Evolutionary conservation across 108 stramenopile genomes (phyloP).

Genomic region (Pseudonitzschia delicatissima): DNA sequence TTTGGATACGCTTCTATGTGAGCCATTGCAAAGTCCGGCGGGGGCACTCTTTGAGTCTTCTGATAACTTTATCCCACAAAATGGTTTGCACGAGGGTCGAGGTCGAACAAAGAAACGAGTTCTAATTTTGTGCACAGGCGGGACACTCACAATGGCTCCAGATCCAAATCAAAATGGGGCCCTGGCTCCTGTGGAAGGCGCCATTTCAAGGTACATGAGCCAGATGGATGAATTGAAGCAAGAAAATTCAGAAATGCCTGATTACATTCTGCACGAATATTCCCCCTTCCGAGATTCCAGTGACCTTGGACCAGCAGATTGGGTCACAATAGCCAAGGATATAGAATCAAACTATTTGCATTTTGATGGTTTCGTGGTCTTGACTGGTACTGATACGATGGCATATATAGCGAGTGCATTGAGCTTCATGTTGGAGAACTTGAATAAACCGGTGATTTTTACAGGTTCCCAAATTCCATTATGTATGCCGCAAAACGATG

Average conservation of each 20-base stretch:
- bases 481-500: conserved; percentile 92
- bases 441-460: conserved; percentile 94
- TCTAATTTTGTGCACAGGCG: conserved; percentile 77
- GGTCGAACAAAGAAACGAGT: conserved; percentile 38
- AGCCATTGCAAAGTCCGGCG: conserved; percentile 41
- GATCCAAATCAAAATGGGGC: conserved; percentile 61
- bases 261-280: conserved; percentile 69
- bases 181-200: conserved; percentile 74
- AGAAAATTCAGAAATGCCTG: conserved; percentile 68
- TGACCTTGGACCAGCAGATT: conserved; percentile 90
- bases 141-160: conserved; percentile 80
- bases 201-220: conserved; percentile 69
- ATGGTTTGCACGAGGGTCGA: conserved; percentile 49
- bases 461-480: conserved; percentile 94
- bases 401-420: conserved; percentile 91
- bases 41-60: conserved; percentile 29
- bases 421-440: conserved; percentile 96
- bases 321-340: conserved; percentile 81
- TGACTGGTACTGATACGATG: conserved; percentile 98
- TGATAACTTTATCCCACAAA: conserved; percentile 53
- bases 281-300: conserved; percentile 78
- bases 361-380: conserved; percentile 96
- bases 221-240: conserved; percentile 64
- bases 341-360: conserved; percentile 76
- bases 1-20: conserved; percentile 26